A percentile compares a stretch with the other conserved stretches of the same genome.
Evolutionary conservation across 2,329 filamentous ascomycete genomes (phyloP).

Genomic region (Aureobasidium namibiae): DNA sequence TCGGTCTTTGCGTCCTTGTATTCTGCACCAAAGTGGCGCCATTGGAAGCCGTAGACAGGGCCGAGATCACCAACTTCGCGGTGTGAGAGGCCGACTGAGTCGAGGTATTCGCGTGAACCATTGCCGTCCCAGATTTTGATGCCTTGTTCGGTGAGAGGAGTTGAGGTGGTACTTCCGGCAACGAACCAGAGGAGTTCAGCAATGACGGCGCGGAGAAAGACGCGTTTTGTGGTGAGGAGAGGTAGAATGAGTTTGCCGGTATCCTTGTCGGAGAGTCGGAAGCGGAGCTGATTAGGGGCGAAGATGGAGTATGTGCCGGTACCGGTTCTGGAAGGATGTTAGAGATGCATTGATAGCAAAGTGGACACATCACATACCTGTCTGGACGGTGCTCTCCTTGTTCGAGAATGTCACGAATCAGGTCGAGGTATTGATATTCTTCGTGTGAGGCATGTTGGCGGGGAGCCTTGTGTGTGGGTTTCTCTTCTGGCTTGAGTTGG

Average conservation of each 20-base stretch:
- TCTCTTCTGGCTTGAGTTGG: slow-evolving; percentile 17
- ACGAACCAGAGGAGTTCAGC: slow-evolving; percentile 96
- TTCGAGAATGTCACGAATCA: slow-evolving; percentile 76
- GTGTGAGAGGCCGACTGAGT: slow-evolving; percentile 71
- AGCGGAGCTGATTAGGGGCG: slow-evolving; percentile 77
- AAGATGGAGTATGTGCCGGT: slow-evolving; percentile 89
- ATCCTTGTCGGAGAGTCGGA: slow-evolving; percentile 59
- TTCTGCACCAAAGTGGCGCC: slow-evolving; percentile 92
- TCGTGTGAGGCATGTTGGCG: slow-evolving; percentile 50
- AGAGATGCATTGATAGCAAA: not conserved
- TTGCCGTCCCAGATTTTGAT: slow-evolving; percentile 99
- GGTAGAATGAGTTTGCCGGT: slow-evolving; percentile 63
- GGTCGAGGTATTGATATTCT: slow-evolving; percentile 86
- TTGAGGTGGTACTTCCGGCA: slow-evolving; percentile 70
- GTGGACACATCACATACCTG: slow-evolving; percentile 42
- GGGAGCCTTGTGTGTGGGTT: slow-evolving; percentile 18
- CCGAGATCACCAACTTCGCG: slow-evolving; percentile 84
- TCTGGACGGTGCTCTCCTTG: slow-evolving; percentile 84
- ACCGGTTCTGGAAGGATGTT: slow-evolving; percentile 56
- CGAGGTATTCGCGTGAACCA: slow-evolving; percentile 81
- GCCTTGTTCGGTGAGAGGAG: slow-evolving; percentile 65
- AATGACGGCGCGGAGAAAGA: slow-evolving; percentile 83
- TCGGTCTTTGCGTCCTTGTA: slow-evolving; percentile 73
- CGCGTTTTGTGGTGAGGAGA: slow-evolving; percentile 93
- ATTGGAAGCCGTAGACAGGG: slow-evolving; percentile 97